Evolutionary conservation across 768 basidiomycete genomes (phyloP).

Genomic region (Russula sp.): DNA sequence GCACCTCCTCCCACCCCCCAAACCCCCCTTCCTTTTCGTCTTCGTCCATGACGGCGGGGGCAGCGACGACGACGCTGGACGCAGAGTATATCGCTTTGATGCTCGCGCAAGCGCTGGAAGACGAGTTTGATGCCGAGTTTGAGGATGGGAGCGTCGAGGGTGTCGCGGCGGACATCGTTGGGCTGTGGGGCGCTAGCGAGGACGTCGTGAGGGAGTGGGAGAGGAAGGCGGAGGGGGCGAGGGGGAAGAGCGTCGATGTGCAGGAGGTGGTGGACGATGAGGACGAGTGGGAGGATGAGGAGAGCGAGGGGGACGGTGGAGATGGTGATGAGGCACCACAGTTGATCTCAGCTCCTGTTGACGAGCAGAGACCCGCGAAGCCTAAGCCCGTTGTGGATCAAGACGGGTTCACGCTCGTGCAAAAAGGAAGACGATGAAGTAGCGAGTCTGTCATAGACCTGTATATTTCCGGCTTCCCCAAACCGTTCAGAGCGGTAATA

Average conservation of each 20-base stretch:
- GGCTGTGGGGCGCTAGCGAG: constrained; percentile 55
- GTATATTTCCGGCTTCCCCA: constrained; percentile 7
- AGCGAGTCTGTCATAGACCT: constrained; percentile 14
- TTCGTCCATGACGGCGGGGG: background rate
- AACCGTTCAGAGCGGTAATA: background rate
- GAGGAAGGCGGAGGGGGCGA: constrained; percentile 49
- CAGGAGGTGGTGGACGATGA: constrained; percentile 39
- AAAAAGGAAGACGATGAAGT: constrained; percentile 36
- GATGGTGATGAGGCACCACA: constrained; percentile 52
- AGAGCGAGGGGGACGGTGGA: constrained; percentile 37
- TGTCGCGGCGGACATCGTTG: constrained; percentile 68
- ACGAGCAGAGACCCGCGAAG: constrained; percentile 28
- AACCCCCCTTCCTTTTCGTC: constrained; percentile 18
- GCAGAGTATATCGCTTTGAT: constrained; percentile 74
- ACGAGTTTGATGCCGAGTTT: constrained; percentile 79
- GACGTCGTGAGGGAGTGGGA: constrained; percentile 58
- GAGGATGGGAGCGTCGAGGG: constrained; percentile 79
- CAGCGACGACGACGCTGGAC: constrained; percentile 41
- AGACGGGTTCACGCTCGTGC: constrained; percentile 86
- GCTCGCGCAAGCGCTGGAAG: constrained; percentile 75
- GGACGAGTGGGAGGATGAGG: constrained; percentile 44
- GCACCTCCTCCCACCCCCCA: constrained; percentile 26
- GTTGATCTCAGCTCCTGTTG: constrained; percentile 39
- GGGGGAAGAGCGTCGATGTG: constrained; percentile 49
- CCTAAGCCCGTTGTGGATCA: constrained; percentile 77